Base-by-base conservation (phyloP, 2,329 filamentous ascomycete species). In the Hypoxylon sp. region DNA sequence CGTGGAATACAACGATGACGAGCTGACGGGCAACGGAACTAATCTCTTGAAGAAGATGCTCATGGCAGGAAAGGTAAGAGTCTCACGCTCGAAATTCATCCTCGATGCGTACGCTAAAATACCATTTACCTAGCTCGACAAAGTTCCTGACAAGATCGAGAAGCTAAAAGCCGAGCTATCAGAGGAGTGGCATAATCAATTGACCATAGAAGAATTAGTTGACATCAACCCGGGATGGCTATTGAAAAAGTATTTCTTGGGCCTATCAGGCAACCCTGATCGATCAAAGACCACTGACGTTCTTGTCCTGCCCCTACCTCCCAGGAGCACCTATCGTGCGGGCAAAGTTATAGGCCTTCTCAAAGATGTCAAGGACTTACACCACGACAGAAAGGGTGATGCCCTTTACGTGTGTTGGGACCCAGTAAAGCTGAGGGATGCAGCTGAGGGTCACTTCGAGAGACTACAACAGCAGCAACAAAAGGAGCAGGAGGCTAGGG, bases 231-330 rank as follows among this genome's bases (percentile, higher is more conserved):
- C 52, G 4, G 41, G 59, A 17, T 42, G 11, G 20, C 13, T 48
- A 13, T 36, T 60, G 20, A 32, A 57, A 26, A 51, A 32, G 19
- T 55, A 54, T 21, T 62, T 62, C 51, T 19, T 61, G 37, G 51
- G 42, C 4, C n/a, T 25, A 11, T 41, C 15, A 1, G 57, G 55
- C 11, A 27, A 44, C 9, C 55, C 60, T 4, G 52, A 59, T 30
- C 34, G 26, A 26, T 37, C 50, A 1, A 61, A 59, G 44, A 57
- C 45, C 7, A 54, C 45, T 1, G 11, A 32, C 2, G 54, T 59
- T 16, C 31, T 62, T 23, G 44, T 34, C 27, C n/a, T 62, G 5
- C 49, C 60, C 5, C 11, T 55, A 2, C 42, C 48, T 4, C 6
- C 1, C 1, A 3, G 32, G 13, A 54, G 47, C 21, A 20, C 15